Evolutionary conservation across 352 stramenopile species (phyloP).

Genomic region (Pseudoperonospora humuli): DNA sequence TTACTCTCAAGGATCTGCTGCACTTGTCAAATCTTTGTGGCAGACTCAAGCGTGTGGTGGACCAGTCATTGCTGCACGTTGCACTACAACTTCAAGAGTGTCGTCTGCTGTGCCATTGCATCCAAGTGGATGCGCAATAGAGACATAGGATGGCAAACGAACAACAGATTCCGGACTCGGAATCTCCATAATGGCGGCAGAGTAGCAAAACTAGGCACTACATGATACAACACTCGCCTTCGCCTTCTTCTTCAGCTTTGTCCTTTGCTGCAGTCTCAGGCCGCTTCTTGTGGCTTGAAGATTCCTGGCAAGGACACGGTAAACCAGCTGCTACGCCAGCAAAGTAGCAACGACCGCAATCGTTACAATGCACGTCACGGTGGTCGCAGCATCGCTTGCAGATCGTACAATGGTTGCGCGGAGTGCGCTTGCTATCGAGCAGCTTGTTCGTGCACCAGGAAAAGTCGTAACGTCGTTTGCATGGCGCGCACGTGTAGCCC

Average conservation of each 20-base stretch:
- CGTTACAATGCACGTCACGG: slow-evolving; percentile 78
- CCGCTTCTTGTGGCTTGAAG: slow-evolving; percentile 47
- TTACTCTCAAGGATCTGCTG: slow-evolving; percentile 11
- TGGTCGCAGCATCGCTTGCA: slow-evolving; percentile 84
- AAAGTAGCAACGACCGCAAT: slow-evolving; percentile 83
- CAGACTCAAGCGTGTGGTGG: background rate
- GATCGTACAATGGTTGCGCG: slow-evolving; percentile 78
- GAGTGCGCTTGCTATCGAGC: slow-evolving; percentile 57
- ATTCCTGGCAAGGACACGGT: slow-evolving; percentile 72
- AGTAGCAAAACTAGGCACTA: slow-evolving; percentile 23
- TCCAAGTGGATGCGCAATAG: too few species aligned
- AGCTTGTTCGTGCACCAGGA: slow-evolving; percentile 82
- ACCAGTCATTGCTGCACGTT: slow-evolving; percentile 1
- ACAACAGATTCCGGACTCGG: slow-evolving; percentile 9
- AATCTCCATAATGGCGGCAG: slow-evolving; percentile 15
- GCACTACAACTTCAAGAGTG: slow-evolving; percentile 13
- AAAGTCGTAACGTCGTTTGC: slow-evolving; percentile 56
- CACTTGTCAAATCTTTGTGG: too few species aligned
- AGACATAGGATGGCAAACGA: slow-evolving; percentile 4
- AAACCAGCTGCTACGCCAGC: slow-evolving; percentile 67
- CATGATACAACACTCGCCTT: slow-evolving; percentile 81
- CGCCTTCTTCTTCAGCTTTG: slow-evolving; percentile 52
- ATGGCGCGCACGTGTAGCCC: slow-evolving; percentile 48
- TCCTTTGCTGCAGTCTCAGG: slow-evolving; percentile 29
- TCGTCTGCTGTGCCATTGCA: too few species aligned